These are phyloP conservation scores for Trichosporon ovoides DNA, from an alignment of 1,284 basidiomycete genomes.

Conservation along the genomic window DNA sequence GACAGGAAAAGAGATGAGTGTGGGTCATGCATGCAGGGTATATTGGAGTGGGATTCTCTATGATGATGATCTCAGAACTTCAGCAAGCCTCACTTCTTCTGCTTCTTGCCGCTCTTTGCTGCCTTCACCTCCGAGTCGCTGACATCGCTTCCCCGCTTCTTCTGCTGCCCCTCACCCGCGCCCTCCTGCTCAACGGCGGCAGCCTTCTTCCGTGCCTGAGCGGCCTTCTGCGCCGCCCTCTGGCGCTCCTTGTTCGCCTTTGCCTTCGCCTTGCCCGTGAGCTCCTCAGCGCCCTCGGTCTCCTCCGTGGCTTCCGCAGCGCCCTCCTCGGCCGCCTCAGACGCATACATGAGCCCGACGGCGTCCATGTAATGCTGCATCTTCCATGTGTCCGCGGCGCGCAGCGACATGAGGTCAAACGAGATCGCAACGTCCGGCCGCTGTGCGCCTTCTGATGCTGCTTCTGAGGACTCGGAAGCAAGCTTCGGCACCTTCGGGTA, in stretches of 20 bases:
- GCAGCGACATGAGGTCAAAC: constrained; percentile 71
- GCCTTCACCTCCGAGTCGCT: not conserved
- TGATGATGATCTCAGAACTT: not conserved
- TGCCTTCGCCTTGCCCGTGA: not conserved
- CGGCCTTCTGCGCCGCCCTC: not conserved
- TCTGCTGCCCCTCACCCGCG: not conserved
- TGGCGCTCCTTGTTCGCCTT: not conserved
- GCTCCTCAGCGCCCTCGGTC: not conserved
- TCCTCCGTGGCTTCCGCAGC: constrained; percentile 36
- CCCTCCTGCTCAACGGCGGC: not conserved
- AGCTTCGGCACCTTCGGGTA: constrained; percentile 77
- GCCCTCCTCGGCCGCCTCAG: constrained; percentile 56
- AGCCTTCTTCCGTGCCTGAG: not conserved
- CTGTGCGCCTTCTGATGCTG: constrained; percentile 16
- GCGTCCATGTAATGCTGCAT: constrained; percentile 66
- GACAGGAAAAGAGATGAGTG: not conserved
- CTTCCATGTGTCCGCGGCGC: constrained; percentile 74
- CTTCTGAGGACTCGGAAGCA: not conserved
- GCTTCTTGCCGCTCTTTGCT: not conserved
- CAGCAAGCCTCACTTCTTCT: not conserved
- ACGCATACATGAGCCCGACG: constrained; percentile 61
- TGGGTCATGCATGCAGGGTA: constrained; percentile 5
- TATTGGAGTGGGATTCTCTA: not conserved
- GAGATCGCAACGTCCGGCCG: constrained; percentile 61
- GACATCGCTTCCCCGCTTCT: not conserved